Conservation (phyloP, 2,329 filamentous ascomycete genomes). For the Beauveria bassiana region DNA sequence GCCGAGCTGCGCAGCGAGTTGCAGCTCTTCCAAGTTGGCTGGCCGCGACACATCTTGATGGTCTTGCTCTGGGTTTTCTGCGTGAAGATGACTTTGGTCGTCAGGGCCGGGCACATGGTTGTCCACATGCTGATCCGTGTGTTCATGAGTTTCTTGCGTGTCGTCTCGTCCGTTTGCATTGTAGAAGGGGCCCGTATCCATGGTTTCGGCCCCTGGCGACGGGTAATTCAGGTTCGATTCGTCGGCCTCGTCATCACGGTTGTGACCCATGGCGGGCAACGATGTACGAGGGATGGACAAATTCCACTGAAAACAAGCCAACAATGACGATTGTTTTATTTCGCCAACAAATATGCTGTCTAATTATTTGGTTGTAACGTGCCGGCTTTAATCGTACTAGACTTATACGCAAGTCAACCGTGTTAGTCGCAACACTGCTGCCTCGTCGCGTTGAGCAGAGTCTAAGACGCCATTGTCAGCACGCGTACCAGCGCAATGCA, state of each 20-base stretch:
- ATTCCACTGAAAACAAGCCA: background rate
- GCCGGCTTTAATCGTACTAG: background rate
- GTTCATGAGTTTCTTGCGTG: conserved; percentile 23
- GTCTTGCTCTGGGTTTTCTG: conserved; percentile 26
- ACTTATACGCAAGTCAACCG: conserved; percentile 1
- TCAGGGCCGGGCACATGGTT: conserved; percentile 12
- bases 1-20: conserved; percentile 50
- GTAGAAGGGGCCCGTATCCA: conserved; percentile 38
- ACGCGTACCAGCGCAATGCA: background rate
- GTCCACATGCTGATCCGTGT: conserved; percentile 13
- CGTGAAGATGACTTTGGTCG: conserved; percentile 22
- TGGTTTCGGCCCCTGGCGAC: conserved; percentile 36
- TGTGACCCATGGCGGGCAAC: conserved; percentile 23
- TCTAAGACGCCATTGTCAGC: conserved; percentile 9
- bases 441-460: conserved; percentile 5
- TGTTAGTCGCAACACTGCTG: conserved; percentile 4
- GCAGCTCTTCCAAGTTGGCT: conserved; percentile 47
- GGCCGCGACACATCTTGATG: conserved; percentile 34
- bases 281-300: background rate
- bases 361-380: background rate
- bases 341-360: background rate
- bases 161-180: conserved; percentile 29
- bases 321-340: background rate
- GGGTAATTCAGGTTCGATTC: conserved; percentile 37
- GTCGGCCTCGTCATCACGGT: conserved; percentile 27